Evolutionary conservation across 192 early-diverging fungal species (phyloP), one percentile per base, ranked within the genome.

Genomic region (Podila minutissima): DNA sequence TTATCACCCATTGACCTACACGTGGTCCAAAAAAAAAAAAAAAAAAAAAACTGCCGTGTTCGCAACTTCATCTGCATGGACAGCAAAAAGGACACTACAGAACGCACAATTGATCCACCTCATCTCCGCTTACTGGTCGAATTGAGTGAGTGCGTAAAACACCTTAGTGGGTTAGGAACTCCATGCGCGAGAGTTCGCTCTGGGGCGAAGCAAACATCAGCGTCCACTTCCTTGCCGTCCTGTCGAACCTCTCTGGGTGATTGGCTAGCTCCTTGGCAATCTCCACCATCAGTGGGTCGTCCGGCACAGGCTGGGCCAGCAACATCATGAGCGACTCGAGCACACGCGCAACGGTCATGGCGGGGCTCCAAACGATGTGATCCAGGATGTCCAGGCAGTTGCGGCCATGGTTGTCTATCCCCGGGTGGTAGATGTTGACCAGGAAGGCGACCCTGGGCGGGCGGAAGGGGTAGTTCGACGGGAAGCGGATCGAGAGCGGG

Each of bases 361-460:
- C 53, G 24, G 53, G 53, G n/a, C 53, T 55, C 53, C 53, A 55
- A n/a, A 0, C 0, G 17, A 24, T 4, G 53, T 55, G 24, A 5
- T 55, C 53, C 3, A 55, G 53, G n/a, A 20, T n/a, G 22, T 55
- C 53, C 1, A 55, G 24, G 11, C 53, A 55, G 22, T 55, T 55
- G n/a, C 53, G 53, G 24, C 53, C 53, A 10, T 22, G 53, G 20
- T 26, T 8, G 11, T 55, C 53, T 19, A 85, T 85, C 59, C 83
- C 83, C n/a, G 84, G 84, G 24, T 55, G 53, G 53, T 55, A 55
- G 24, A 55, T 55, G 13, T 55, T 20, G 8, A 55, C 53, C 20
- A 55, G 3, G 53, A 55, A 55, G 13, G 20, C 53, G 6, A 55
- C 53, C 53, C 5, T 7, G 20, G 53, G 53, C 24, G 53, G 53